Percentiles rank a stretch among this genome's conserved stretches.
Evolutionary conservation across 148 eudicot species (phyloP).

Genomic region (Dysphania ambrosioides): DNA sequence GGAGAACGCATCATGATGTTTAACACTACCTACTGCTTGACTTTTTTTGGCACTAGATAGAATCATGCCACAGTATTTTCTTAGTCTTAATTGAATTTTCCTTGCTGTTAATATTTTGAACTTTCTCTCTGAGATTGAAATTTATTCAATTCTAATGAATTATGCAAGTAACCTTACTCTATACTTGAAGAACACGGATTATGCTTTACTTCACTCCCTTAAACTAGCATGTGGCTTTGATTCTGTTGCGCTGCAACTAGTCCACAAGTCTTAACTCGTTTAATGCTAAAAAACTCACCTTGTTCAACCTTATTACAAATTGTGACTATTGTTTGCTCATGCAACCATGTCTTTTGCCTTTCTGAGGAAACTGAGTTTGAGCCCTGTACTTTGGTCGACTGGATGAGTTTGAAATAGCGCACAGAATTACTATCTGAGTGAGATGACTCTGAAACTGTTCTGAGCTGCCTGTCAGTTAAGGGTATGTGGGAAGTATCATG

Average conservation of each 20-base stretch:
- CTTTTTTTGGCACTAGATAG: background rate
- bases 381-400: background rate
- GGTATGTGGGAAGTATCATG: background rate
- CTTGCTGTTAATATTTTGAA: background rate
- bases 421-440: too few species aligned
- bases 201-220: background rate
- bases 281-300: too few species aligned
- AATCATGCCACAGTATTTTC: background rate
- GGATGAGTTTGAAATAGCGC: too few species aligned
- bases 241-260: background rate
- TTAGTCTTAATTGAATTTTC: background rate
- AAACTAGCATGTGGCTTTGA: background rate
- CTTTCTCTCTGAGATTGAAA: background rate
- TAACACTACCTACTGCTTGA: background rate
- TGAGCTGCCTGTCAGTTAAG: too few species aligned
- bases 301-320: background rate
- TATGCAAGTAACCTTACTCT: background rate
- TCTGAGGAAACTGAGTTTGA: background rate
- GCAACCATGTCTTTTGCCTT: background rate
- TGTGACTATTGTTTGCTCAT: background rate
- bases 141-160: background rate
- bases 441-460: too few species aligned
- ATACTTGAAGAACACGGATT: background rate
- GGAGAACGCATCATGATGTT: background rate
- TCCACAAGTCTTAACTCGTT: background rate